Evolutionary conservation across 345 rosid species (phyloP), one percentile per base, ranked within the genome.

Genomic region (Eucalyptus melliodora): DNA sequence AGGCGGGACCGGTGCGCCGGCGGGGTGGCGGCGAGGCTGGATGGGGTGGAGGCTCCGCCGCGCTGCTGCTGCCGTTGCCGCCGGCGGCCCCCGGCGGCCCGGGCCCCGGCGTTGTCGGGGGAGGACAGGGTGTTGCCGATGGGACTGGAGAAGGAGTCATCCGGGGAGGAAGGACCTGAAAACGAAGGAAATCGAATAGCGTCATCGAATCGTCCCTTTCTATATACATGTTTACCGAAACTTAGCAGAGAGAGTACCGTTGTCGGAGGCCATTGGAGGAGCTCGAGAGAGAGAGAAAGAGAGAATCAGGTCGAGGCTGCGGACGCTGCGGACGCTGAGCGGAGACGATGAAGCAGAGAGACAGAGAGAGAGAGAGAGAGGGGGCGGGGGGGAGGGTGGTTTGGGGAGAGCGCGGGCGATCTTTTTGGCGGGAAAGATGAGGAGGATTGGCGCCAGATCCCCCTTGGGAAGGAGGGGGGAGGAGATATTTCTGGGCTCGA

Each of bases 161-260:
- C 96, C 42, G 97, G 97, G 45, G 98, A 95, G 3, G 98, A 96
- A 86, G 96, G 95, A 40, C 91, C 97, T 96, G 93, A 8, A n/a
- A 69, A n/a, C 4, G 4, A 37, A 86, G 49, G 13, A 7, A 53
- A 56, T 17, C 50, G 42, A 50, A 56, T 34, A 34, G 31, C 24
- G 42, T 26, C 44, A 23, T 53, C 62, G 49, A 62, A 65, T 17
- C 60, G 87, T 31, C 55, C 40, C 51, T 50, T 86, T 49, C 82
- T 12, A 77, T 27, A 77, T 21, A 23, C 47, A 21, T 3, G 17
- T 13, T 21, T 21, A 55, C 50, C 44, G 17, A 27, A 15, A 56
- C 50, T 47, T 42, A 40, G 88, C n/a, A 59, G 19, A 89, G 26
- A 44, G 13, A 50, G n/a, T 77, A 77, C 85, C 85, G 44, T 15